Percentiles rank a stretch among this genome's conserved stretches.
phyloP scores from a whole-genome alignment of 2,329 filamentous ascomycete species.

The Aspergillus sergii region DNA sequence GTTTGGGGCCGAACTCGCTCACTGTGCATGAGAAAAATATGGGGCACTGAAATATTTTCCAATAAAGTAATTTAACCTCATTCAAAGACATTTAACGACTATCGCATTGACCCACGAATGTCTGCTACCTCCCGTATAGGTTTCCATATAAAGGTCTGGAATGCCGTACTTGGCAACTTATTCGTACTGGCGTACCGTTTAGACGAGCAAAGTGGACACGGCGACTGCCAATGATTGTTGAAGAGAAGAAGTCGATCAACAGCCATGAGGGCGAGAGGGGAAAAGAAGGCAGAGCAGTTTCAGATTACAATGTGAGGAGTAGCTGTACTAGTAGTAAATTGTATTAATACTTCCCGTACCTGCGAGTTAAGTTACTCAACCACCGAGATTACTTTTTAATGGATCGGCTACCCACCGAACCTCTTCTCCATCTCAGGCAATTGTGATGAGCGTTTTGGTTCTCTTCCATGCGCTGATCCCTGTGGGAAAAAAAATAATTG shows the following conservation, averaged over 20 bases:
- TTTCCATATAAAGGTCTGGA: neutral
- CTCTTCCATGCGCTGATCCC: slow-evolving; percentile 12
- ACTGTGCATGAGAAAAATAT: neutral
- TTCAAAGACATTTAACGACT: neutral
- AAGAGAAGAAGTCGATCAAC: neutral
- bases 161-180: neutral
- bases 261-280: too few species aligned
- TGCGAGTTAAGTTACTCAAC: neutral
- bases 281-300: neutral
- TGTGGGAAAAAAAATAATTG: neutral
- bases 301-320: neutral
- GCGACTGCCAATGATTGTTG: slow-evolving; percentile 9
- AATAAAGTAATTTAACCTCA: neutral
- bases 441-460: slow-evolving; percentile 10
- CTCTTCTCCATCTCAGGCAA: slow-evolving; percentile 1
- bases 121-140: neutral
- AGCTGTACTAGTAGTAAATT: neutral
- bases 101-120: neutral
- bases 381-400: neutral
- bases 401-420: slow-evolving; percentile 2
- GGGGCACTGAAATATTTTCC: neutral
- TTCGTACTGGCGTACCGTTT: neutral
- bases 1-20: neutral
- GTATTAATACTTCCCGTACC: neutral
- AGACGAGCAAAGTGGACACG: slow-evolving; percentile 5